These are phyloP conservation scores for Colletotrichum sp. DNA, from an alignment of 2,329 filamentous ascomycete genomes.

Conservation along the genomic window DNA sequence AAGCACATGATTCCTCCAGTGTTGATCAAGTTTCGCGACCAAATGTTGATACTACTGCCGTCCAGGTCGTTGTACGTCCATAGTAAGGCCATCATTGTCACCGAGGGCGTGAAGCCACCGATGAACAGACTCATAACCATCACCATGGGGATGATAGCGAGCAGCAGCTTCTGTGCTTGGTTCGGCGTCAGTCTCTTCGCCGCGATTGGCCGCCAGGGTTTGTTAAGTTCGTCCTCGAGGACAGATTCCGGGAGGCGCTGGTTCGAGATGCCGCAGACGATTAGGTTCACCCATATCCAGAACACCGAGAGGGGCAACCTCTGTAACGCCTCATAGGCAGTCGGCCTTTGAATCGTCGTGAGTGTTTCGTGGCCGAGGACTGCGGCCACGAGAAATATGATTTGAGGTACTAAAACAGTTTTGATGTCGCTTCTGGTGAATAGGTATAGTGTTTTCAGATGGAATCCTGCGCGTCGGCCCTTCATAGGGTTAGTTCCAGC, in stretches of 20 bases:
- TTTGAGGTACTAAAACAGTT: slow-evolving; percentile 34
- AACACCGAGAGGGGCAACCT: slow-evolving; percentile 1
- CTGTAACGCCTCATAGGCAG: rapidly evolving
- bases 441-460: slow-evolving; percentile 27
- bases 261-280: slow-evolving; percentile 31
- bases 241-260: slow-evolving; percentile 26
- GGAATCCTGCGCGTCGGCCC: background rate
- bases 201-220: slow-evolving; percentile 35
- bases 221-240: slow-evolving; percentile 32
- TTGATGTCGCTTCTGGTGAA: slow-evolving; percentile 38
- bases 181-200: slow-evolving; percentile 25
- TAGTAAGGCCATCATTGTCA: slow-evolving; percentile 27
- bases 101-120: slow-evolving; percentile 23
- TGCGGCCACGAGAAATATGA: slow-evolving; percentile 26
- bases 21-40: slow-evolving; percentile 29
- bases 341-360: background rate
- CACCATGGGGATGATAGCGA: slow-evolving; percentile 25
- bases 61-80: slow-evolving; percentile 36
- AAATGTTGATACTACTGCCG: slow-evolving; percentile 23
- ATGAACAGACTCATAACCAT: slow-evolving; percentile 14
- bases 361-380: background rate
- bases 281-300: slow-evolving; percentile 32
- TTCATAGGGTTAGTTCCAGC: background rate
- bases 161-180: slow-evolving; percentile 27
- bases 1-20: slow-evolving; percentile 31